Evolutionary conservation across 1,139 yeast genomes (phyloP).

Genomic region (Debaryomycetaceae sp.): DNA sequence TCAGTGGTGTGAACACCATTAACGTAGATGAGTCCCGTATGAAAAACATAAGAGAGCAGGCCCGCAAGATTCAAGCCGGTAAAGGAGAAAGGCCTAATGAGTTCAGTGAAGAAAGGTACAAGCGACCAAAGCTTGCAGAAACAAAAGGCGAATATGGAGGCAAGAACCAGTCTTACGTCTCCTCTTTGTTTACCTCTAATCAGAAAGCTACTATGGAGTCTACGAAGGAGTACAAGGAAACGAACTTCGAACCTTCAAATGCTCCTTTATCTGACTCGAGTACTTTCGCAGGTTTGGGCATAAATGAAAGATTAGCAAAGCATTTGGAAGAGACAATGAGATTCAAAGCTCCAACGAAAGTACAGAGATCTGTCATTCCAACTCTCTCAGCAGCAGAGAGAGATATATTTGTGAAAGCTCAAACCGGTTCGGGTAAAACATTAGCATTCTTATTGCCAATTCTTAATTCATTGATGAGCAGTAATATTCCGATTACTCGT

Average conservation of each 20-base stretch:
- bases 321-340: conserved; percentile 59
- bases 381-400: conserved; percentile 48
- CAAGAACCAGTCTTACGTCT: conserved; percentile 60
- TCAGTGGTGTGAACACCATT: conserved; percentile 37
- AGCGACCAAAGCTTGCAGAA: conserved; percentile 32
- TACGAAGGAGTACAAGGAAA: conserved; percentile 14
- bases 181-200: conserved; percentile 82
- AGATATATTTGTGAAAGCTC: conserved; percentile 87
- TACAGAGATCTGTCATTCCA: conserved; percentile 84
- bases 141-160: conserved; percentile 49
- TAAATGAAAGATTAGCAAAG: conserved; percentile 49
- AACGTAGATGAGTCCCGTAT: conserved; percentile 22
- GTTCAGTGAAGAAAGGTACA: conserved; percentile 1
- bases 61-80: not conserved
- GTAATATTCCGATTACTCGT: conserved; percentile 51
- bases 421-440: conserved; percentile 95
- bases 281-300: conserved; percentile 68
- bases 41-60: not conserved
- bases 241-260: conserved; percentile 59
- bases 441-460: conserved; percentile 82
- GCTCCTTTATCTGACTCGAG: conserved; percentile 76
- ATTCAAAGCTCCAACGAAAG: conserved; percentile 74
- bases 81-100: conserved; percentile 2
- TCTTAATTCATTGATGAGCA: conserved; percentile 62
- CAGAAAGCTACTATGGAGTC: conserved; percentile 33